Base-by-base conservation (phyloP, 768 basidiomycete species). In the Chalciporus pseudorubinellus region DNA sequence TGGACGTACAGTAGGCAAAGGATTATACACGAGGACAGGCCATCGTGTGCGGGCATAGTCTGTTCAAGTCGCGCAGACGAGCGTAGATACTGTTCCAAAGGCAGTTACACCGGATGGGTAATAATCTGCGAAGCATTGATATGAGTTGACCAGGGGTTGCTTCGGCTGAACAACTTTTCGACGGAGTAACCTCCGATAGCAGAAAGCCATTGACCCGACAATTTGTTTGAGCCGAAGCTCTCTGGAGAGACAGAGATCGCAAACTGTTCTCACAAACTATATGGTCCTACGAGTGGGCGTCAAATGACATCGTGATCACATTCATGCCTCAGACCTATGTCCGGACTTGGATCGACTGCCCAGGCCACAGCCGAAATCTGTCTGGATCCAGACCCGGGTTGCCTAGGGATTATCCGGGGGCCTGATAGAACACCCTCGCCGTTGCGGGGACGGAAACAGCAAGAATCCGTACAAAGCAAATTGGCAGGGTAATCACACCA, bases 161-260 rank as follows among this genome's bases (percentile, higher is more conserved):
- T 26, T 26, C 24, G 20, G 63, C 66, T 22, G 48, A 80, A 81
- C 80, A 6, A 78, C 79, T 62, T 85, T 55, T 83, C 80, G 4
- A 86, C 77, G 11, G 81, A 78, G 59, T 80, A 86, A 6, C 78
- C 80, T 9, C 82, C 79, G 13, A 80, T 74, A 12, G 80, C 76
- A 58, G 82, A 81, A 39, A 86, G 71, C 80, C 82, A 85, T 62
- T 85, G 84, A 10, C 84, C 83, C 85, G 86, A 87, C 34, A 86
- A 66, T 67, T 85, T 85, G 59, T 85, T 87, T 18, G 81, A 82
- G 5, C 83, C 82, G 48, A 87, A 81, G 57, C 80, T 80, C 59
- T 86, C 85, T 1, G 81, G 80, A 63, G 86, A 83, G 2, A 83
- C 85, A 7, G 80, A 85, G 21, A 83, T 72, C 10, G 80, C 80